Base-by-base conservation (phyloP, 1,284 basidiomycete species). In the Sanghuangporus weigelae region DNA sequence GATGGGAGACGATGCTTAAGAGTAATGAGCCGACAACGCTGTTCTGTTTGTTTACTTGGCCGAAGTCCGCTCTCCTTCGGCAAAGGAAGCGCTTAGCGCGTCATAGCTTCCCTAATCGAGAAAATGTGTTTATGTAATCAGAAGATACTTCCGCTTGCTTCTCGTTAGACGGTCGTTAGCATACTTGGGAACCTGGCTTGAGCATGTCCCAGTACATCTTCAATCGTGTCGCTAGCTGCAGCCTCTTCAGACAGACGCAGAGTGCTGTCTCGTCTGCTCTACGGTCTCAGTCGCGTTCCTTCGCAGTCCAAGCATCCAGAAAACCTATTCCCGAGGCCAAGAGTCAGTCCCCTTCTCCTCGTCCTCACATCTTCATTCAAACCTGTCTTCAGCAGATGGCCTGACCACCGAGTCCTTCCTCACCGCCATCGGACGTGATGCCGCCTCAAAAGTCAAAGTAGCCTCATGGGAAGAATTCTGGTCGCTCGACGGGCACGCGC, bases 391-490 rank as follows among this genome's bases (percentile, higher is more conserved):
- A 11, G 80, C 75, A 55, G 67, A 70, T 31, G 79, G 86, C 63
- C 69, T 71, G 31, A 81, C 83, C 2, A 80, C 87, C 7, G 73
- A 76, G 49, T 82, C 80, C n/a, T 91, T 93, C 70, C 78, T 93
- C 65, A 83, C 81, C 64, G 81, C 86, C 23, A 90, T 93, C 69
- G 90, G 91, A 35, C 81, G 90, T 46, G 76, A 78, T 8, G 74
- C 79, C 2, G 85, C 90, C 49, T 84, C 80, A 2, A 92, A 92
- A 71, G 70, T 86, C 11, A 81, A 82, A 36, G 77, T 77, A 35
- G 78, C 81, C 51, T 74, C 74, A 16, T 93, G 91, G 91, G 80
- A 85, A 4, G 79, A 82, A 44, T 79, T 93, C 61, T 93, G 90
- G 86, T 78, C 77, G 57, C 74, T 81, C 56, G 77, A 82, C 36